Evolutionary conservation across 2,329 filamentous ascomycete species (phyloP).

Genomic region (Diaporthe citriasiana): DNA sequence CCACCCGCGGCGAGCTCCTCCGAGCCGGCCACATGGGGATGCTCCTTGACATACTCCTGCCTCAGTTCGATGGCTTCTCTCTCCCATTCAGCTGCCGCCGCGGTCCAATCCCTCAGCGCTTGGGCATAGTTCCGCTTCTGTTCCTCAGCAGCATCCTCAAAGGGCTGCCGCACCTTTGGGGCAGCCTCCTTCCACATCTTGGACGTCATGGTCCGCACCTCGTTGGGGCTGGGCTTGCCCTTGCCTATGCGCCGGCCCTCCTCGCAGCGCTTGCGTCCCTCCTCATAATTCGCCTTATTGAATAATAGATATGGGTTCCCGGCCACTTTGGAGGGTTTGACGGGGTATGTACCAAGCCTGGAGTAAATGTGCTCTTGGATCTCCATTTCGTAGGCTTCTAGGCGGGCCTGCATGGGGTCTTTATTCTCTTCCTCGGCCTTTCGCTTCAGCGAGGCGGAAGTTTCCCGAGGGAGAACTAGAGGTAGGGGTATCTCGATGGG

Average conservation of each 20-base stretch:
- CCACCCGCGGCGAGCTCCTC: conserved; percentile 46
- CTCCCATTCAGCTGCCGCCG: conserved; percentile 80
- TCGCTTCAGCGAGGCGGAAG: conserved; percentile 65
- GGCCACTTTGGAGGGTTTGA: conserved; percentile 78
- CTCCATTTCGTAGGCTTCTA: conserved; percentile 70
- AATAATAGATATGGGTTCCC: conserved; percentile 92
- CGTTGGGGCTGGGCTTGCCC: conserved; percentile 78
- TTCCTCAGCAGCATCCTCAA: conserved; percentile 78
- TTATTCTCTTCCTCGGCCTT: conserved; percentile 62
- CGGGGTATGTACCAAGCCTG: conserved; percentile 80
- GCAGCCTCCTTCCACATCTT: conserved; percentile 90
- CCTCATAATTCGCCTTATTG: conserved; percentile 83
- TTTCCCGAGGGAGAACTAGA: conserved; percentile 77
- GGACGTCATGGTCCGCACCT: conserved; percentile 87
- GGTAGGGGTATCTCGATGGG: conserved; percentile 83
- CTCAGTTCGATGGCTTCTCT: conserved; percentile 69
- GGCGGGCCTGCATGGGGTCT: conserved; percentile 65
- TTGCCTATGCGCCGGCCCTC: conserved; percentile 75
- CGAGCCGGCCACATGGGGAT: conserved; percentile 60
- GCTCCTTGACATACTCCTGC: conserved; percentile 65
- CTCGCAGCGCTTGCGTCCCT: conserved; percentile 71
- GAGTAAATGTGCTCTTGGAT: conserved; percentile 66
- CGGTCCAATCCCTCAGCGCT: conserved; percentile 71
- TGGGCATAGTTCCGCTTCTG: conserved; percentile 77
- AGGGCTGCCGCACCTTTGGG: conserved; percentile 80